These are phyloP conservation scores for Syncephalastrum sp. DNA, from an alignment of 371 early-diverging fungal species.

Conservation along the genomic window DNA sequence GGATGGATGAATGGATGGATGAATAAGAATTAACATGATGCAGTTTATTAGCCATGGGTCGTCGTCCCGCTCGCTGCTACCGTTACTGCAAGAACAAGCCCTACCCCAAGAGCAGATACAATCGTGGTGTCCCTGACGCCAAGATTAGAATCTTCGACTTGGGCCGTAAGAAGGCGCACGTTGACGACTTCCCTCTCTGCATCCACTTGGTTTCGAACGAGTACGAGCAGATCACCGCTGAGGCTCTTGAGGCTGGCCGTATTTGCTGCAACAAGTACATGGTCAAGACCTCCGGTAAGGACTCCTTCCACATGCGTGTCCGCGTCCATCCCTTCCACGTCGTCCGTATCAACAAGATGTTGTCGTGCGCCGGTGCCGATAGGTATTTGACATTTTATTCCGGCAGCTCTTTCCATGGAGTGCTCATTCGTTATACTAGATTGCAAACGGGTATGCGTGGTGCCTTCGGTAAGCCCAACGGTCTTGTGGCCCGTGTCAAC, in stretches of 20 bases:
- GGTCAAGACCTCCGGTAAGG: conserved; percentile 98
- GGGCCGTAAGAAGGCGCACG: conserved; percentile 98
- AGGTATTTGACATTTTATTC: conserved; percentile 8
- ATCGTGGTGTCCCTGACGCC: conserved; percentile 99
- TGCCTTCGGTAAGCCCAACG: conserved; percentile 99
- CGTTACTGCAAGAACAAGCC: conserved; percentile 99
- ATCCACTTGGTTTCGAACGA: conserved; percentile 98
- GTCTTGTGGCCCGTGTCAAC: conserved; percentile 99
- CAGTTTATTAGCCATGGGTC: conserved; percentile 76
- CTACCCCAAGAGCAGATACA: conserved; percentile 99
- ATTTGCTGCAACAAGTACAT: conserved; percentile 99
- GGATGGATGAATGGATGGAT: conserved; percentile 22
- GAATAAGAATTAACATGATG: conserved; percentile 8
- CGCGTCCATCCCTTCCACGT: conserved; percentile 99
- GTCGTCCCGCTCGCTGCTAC: conserved; percentile 99
- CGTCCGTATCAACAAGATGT: conserved; percentile 99
- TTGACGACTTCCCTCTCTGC: conserved; percentile 97
- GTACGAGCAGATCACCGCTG: conserved; percentile 98
- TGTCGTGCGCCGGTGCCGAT: conserved; percentile 99
- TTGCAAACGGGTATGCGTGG: conserved; percentile 99
- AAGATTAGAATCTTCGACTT: conserved; percentile 99
- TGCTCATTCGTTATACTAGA: conserved; percentile 31
- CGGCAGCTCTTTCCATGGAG: too few species aligned
- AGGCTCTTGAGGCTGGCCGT: conserved; percentile 99
- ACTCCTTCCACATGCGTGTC: conserved; percentile 99